phyloP scores from a whole-genome alignment of 768 basidiomycete species.

The Multifurca ochricompacta region DNA sequence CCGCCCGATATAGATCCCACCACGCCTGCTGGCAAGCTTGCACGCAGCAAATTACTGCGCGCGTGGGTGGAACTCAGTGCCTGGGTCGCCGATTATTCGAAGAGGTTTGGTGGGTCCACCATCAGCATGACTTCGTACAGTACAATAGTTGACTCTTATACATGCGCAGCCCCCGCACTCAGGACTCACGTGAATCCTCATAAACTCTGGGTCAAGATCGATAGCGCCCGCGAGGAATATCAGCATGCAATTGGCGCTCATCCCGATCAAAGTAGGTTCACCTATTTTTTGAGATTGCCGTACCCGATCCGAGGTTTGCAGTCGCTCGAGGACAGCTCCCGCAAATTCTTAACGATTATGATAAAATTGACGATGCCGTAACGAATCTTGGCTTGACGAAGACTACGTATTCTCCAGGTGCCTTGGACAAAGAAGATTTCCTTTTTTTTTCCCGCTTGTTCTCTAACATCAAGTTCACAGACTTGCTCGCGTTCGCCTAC shows the following conservation, averaged over 20 bases:
- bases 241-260: slow-evolving; percentile 70
- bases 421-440: slow-evolving; percentile 14
- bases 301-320: slow-evolving; percentile 23
- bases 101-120: slow-evolving; percentile 34
- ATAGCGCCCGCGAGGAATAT: slow-evolving; percentile 61
- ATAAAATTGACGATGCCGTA: slow-evolving; percentile 36
- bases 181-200: slow-evolving; percentile 34
- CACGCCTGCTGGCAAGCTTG: slow-evolving; percentile 40
- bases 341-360: slow-evolving; percentile 34
- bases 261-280: slow-evolving; percentile 59
- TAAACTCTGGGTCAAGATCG: slow-evolving; percentile 43
- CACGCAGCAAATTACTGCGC: slow-evolving; percentile 57
- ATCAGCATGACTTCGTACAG: slow-evolving; percentile 1
- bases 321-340: slow-evolving; percentile 50
- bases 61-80: slow-evolving; percentile 74
- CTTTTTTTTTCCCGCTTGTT: background rate
- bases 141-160: background rate
- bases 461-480: slow-evolving; percentile 31
- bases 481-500: slow-evolving; percentile 71
- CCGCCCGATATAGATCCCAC: slow-evolving; percentile 48
- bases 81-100: slow-evolving; percentile 55
- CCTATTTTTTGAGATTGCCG: background rate
- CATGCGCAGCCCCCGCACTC: slow-evolving; percentile 36
- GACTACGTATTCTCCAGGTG: slow-evolving; percentile 58
- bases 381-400: slow-evolving; percentile 56